Evolutionary conservation across 2,329 filamentous ascomycete genomes (phyloP), one percentile per base, ranked within the genome.

Genomic region (Stylonectria norvegica): DNA sequence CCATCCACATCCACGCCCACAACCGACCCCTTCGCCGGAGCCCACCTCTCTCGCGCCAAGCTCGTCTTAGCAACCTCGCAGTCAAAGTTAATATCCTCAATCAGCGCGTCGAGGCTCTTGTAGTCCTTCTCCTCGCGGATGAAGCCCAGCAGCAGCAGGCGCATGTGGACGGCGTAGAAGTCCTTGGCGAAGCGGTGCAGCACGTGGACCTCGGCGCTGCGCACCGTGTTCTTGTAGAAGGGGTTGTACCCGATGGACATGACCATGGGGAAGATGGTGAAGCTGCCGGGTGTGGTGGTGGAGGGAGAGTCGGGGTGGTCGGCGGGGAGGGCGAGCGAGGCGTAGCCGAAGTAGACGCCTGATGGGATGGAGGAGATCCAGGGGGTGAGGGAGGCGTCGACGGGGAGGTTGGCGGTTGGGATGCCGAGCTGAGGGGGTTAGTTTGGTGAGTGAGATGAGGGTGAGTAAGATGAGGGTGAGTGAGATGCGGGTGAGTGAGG

Each of bases 191-290:
- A 95, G 30, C 73, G 64, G 58, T 88, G 83, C 65, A 98, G 77
- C 39, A 98, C 78, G 68, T 95, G 89, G 41, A 95, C 89, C 73
- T 95, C 89, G 60, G 93, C 89, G 48, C 80, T 88, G 47, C 88
- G 83, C 33, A 87, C 81, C 4, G 77, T 83, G 73, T 98, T 97
- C 63, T 90, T 89, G 76, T 95, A 98, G 69, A 90, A 97, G 0
- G 93, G 93, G 67, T 97, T 98, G 77, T 90, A 97, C 31, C 93
- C 93, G 52, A 96, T 91, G 46, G 82, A 88, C 83, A 96, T 86
- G 51, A 95, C 89, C 77, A 94, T 93, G 1, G 88, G 88, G 65
- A 84, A 88, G 41, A 93, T 71, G 43, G 51, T 40, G 49, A 64
- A 62, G 34, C 39, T 33, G 6, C 59, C 54, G 3, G 49, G 38